Conservation (phyloP, 148 eudicot genomes). For the Nepenthes gracilis region DNA sequence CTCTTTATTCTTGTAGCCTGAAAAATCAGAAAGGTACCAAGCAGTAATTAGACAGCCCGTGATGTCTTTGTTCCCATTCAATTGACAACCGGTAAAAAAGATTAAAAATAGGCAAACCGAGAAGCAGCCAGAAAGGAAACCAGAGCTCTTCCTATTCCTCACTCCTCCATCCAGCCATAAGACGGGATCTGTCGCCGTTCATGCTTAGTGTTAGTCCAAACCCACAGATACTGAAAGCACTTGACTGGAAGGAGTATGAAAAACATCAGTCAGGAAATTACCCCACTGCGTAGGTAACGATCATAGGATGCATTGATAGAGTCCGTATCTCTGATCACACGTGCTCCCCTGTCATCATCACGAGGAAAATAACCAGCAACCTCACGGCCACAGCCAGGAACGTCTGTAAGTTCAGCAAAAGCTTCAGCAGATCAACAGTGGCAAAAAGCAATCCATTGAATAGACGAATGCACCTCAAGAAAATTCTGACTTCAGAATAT, state of each 20-base stretch:
- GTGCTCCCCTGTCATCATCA: conserved; percentile 40
- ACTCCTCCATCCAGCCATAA: conserved; percentile 29
- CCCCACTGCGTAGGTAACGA: conserved; percentile 49
- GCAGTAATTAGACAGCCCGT: too few relatives aligned
- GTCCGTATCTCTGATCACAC: conserved; percentile 46
- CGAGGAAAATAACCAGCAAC: conserved; percentile 38
- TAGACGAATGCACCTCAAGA: background rate
- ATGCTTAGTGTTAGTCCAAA: conserved; percentile 5
- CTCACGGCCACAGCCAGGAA: conserved; percentile 42
- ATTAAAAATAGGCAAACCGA: too few relatives aligned
- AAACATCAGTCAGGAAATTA: conserved; percentile 11
- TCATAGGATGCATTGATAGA: conserved; percentile 64
- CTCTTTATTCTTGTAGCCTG: too few relatives aligned
- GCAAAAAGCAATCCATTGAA: background rate
- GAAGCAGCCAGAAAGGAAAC: too few relatives aligned
- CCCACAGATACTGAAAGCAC: background rate
- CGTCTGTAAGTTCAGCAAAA: conserved; percentile 25
- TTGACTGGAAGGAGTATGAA: background rate
- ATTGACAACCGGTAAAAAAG: too few relatives aligned
- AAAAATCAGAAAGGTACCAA: too few relatives aligned
- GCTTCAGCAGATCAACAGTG: background rate
- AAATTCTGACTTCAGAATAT: background rate
- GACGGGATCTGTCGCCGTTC: conserved; percentile 41
- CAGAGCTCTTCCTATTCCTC: too few relatives aligned
- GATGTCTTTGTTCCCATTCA: too few relatives aligned